Base-by-base conservation (phyloP, 257 asterid genomes). In the Cruciata laevipes region DNA sequence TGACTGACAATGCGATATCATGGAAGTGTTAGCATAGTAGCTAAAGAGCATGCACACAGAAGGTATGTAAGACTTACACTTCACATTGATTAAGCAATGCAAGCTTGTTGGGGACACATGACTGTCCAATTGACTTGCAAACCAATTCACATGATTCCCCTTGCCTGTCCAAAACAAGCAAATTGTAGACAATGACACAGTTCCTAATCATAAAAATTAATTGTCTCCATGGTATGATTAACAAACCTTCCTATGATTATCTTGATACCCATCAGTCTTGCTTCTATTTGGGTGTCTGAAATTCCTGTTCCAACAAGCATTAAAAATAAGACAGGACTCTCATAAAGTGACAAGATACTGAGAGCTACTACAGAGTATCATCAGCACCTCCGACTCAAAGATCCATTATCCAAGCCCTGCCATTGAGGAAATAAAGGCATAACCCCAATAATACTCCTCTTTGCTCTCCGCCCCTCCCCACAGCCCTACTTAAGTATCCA, bases 51-150 rank as follows among this genome's bases (percentile, higher is more conserved):
- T 47, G 5, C 20, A 47, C 16, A 20, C 16, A 61, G 31, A n/a
- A n/a, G 61, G 76, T 70, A 51, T 55, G 71, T 44, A 52, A 42
- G 70, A 70, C 97, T 88, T 79, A 90, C 91, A 79, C 81, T 53
- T 89, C 91, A 65, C 98, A 89, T 72, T 87, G 86, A 76, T 92
- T 87, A 44, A 89, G 98, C 66, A 89, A 56, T 4, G 87, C 68
- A 32, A 92, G 84, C 78, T 92, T 92, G 85, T 83, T 87, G 65
- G 98, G 95, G 68, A 92, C 97, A 72, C 98, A 92, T 61, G 98
- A 89, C 76, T 82, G 88, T 61, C 91, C 87, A 33, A 71, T 85
- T 52, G 92, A 87, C 79, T 89, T 89, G 88, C 97, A 89, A 12
- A 66, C 88, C 0, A 84, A 80, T 75, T 84, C 93, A 17, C 98